Evolutionary conservation across 2,329 filamentous ascomycete species (phyloP).

Genomic region (Triangularia verruculosa): DNA sequence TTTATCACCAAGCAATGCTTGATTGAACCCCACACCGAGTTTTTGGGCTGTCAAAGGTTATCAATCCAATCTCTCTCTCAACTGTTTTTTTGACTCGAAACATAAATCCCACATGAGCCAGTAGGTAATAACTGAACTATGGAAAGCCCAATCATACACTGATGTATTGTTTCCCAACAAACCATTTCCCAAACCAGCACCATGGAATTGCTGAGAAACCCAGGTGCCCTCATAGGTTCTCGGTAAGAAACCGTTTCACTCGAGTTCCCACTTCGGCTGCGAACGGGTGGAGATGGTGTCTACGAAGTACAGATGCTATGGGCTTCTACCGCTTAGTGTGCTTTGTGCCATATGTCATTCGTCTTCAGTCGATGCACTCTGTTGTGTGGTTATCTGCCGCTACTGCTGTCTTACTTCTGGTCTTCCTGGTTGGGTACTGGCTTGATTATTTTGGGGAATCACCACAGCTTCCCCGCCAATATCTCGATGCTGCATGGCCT

Average conservation of each 20-base stretch:
- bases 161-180: background rate
- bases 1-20: background rate
- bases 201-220: constrained; percentile 2
- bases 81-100: no score
- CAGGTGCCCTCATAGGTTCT: constrained; percentile 1
- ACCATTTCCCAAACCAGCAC: background rate
- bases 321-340: no score
- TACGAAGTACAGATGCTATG: no score
- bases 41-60: no score
- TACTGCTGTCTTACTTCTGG: background rate
- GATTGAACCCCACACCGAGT: no score
- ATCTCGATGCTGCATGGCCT: background rate
- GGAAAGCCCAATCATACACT: background rate
- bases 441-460: background rate
- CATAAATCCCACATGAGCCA: no score
- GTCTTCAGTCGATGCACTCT: no score
- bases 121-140: background rate
- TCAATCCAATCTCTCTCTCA: no score
- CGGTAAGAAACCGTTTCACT: constrained; percentile 4
- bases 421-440: background rate
- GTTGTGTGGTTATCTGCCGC: background rate
- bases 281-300: background rate
- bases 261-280: constrained; percentile 5
- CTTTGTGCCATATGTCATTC: background rate
- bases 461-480: background rate